A percentile compares a stretch with the other conserved stretches of the same genome.
Conservation (phyloP, 768 basidiomycete species). For the Mrakia frigida region DNA sequence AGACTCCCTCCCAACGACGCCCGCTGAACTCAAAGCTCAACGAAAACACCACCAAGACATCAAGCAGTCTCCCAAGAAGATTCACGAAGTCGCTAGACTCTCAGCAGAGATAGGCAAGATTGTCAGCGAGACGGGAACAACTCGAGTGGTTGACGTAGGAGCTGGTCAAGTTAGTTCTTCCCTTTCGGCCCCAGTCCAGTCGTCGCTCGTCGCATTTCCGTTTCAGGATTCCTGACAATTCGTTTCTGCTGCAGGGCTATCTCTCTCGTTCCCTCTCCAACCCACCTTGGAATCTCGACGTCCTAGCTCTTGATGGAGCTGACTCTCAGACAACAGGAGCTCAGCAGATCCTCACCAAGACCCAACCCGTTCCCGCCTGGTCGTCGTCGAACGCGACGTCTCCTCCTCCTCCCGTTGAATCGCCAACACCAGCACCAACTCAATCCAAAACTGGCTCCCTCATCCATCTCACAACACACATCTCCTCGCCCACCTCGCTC, state of each 20-base stretch:
- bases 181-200: neutral
- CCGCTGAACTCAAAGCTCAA: neutral
- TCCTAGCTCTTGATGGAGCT: conserved; percentile 3
- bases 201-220: neutral
- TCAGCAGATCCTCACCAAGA: neutral
- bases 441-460: neutral
- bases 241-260: neutral
- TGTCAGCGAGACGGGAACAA: neutral
- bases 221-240: neutral
- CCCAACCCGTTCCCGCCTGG: neutral
- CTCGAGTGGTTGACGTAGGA: conserved; percentile 5
- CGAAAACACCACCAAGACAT: neutral
- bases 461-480: conserved; percentile 13
- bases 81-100: neutral
- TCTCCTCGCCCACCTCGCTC: neutral
- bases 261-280: neutral
- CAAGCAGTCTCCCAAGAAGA: conserved; percentile 16
- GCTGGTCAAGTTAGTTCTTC: neutral
- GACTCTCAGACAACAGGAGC: conserved; percentile 2
- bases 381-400: neutral
- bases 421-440: neutral
- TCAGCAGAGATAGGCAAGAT: neutral
- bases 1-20: neutral
- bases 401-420: neutral
- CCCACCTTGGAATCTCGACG: neutral